These are phyloP conservation scores for Tetraselmis striata DNA, from an alignment of 139 green algal genomes.

Conservation along the genomic window DNA sequence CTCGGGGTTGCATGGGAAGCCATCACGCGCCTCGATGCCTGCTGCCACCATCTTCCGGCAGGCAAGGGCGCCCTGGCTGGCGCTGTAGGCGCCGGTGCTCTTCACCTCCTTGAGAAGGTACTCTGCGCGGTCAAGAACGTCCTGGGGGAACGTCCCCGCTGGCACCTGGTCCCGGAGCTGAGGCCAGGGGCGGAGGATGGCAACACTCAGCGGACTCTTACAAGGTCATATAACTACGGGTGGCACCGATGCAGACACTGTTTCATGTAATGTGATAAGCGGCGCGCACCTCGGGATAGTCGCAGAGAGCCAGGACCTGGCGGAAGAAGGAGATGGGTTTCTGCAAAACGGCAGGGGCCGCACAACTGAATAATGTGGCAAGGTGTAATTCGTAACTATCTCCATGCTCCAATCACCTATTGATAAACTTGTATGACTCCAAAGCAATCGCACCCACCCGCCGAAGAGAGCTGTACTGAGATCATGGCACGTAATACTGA, in stretches of 20 bases:
- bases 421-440: no score
- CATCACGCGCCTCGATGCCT: slow-evolving; percentile 69
- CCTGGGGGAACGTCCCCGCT: slow-evolving; percentile 54
- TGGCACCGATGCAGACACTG: no score
- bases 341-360: slow-evolving; percentile 34
- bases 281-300: slow-evolving; percentile 64
- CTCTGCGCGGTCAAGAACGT: slow-evolving; percentile 71
- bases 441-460: no score
- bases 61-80: slow-evolving; percentile 57
- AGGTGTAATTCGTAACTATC: not conserved
- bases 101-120: slow-evolving; percentile 31
- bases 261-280: not conserved
- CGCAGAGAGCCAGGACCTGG: slow-evolving; percentile 76
- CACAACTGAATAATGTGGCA: not conserved
- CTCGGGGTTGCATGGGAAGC: slow-evolving; percentile 52
- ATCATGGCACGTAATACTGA: no score
- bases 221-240: no score
- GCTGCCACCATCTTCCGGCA: slow-evolving; percentile 64
- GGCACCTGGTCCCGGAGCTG: not conserved
- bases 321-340: slow-evolving; percentile 89
- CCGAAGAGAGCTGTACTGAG: no score
- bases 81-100: slow-evolving; percentile 80
- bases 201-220: no score
- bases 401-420: no score
- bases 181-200: no score